Base-by-base conservation (phyloP, 345 rosid genomes). In the Clarkia xantiana region DNA sequence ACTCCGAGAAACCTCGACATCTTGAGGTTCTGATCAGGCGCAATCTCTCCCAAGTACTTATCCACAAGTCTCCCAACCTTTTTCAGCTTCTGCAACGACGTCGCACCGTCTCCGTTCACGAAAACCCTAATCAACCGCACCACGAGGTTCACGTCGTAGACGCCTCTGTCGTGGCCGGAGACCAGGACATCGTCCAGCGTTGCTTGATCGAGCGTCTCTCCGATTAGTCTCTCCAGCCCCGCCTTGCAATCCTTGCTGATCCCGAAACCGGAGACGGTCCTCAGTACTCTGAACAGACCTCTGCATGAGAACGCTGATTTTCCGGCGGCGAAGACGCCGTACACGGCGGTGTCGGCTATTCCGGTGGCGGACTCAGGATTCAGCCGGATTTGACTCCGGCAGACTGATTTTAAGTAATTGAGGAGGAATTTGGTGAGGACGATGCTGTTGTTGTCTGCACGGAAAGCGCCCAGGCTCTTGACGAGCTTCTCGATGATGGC, bases 151-250 rank as follows among this genome's bases (percentile, higher is more conserved):
- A 79, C 87, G 61, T 81, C 87, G 52, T 77, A 85, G 51, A 61
- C 76, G 51, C 70, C 70, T 25, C 59, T 68, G 0, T 29, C 36
- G 36, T 29, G 36, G 8, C 73, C 74, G 0, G 80, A 71, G 19
- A 86, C 69, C 50, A 86, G 14, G 54, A 86, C 66, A 60, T 86
- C 95, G 66, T 86, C 95, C 0, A 86, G 53, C 18, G 75, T 82
- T 59, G 95, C 88, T 60, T 82, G 69, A 54, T 86, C 86, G 41
- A 86, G 65, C 71, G 72, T 67, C 40, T 49, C 72, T 14, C 95
- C 88, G 11, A 80, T 82, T 15, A 76, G 51, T 41, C 64, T 76
- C 80, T 86, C 95, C 60, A 86, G 52, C 16, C 76, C 70, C 43
- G 0, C 52, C 57, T 75, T 77, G 62, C 76, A 77, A 23, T 68